Evolutionary conservation across 805 yeast genomes (phyloP), one percentile per base, ranked within the genome.

Genomic region (Suhomyces faveliae): DNA sequence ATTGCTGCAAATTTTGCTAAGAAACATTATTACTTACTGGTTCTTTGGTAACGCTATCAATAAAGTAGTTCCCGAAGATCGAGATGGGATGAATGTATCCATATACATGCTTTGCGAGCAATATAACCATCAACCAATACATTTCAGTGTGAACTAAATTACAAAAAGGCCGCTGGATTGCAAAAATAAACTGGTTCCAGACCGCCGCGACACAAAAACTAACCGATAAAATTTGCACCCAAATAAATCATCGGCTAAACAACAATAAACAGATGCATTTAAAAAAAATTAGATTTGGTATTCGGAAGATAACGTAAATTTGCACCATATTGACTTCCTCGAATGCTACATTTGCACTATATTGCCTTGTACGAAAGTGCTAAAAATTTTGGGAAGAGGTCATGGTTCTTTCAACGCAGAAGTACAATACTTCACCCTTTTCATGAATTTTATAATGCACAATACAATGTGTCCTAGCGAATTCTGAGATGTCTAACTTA

Each of bases 31-130:
- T 13, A 60, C 74, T 30, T 76, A 83, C 88, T 7, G 91, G 91
- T 51, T 84, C 83, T 27, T 79, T 74, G 0, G 96, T 87, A 5
- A 81, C 79, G 1, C 89, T 76, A 58, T 91, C 90, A 44, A 83
- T 75, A 59, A 92, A 92, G 57, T 84, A 86, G 24, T 83, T 80
- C 1, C 89, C 94, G 47, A 74, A 69, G 5, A 87, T 74, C 17
- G 72, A 77, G 42, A 92, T 83, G 0, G 97, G 96, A 62, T 85
- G 79, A 5, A 85, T 69, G 45, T 35, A 45, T 4, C 37, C 21
- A 9, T 33, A 33, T 11, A 15, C 37, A 15, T 33, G 37, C 21
- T 17, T 33, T 33, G 21, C 21, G 10, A 33, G 21, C 8, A 33
- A 33, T 3, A 15, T 11, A 33, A 15, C 10, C n/a, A 33, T 15